Evolutionary conservation across 176 grass and related monocot species (phyloP).

Genomic region (Aegilops tauschii): DNA sequence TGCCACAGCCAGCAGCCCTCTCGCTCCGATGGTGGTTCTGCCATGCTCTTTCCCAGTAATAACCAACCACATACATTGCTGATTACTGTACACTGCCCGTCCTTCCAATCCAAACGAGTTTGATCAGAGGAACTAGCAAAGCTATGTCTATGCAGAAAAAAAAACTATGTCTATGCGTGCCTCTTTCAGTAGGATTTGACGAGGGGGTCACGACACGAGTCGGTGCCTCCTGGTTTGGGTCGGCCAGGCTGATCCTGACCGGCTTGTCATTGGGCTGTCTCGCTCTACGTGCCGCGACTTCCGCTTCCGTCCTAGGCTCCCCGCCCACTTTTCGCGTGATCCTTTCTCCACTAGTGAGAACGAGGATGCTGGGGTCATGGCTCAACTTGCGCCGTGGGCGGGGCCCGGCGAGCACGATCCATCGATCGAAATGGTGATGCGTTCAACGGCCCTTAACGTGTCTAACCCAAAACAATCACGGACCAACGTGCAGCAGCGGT

Average conservation of each 20-base stretch:
- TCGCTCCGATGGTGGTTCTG: background rate
- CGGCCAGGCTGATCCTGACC: background rate
- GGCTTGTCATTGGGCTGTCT: background rate
- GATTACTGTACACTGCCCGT: background rate
- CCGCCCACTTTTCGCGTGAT: background rate
- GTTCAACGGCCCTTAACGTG: constrained; percentile 17
- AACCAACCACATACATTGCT: background rate
- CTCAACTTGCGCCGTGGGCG: constrained; percentile 19
- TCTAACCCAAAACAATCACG: background rate
- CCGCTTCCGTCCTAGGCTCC: background rate
- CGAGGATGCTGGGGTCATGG: background rate
- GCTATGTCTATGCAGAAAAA: background rate
- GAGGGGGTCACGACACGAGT: background rate
- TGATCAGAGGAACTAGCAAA: background rate
- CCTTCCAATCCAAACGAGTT: background rate
- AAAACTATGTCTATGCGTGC: background rate
- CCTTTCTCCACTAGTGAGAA: background rate
- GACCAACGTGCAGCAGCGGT: background rate
- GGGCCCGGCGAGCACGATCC: background rate
- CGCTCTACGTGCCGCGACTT: constrained; percentile 22
- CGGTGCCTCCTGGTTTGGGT: background rate
- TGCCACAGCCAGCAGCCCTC: background rate
- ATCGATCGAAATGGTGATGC: background rate
- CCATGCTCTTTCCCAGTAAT: background rate
- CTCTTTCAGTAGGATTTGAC: background rate